phyloP scores from a whole-genome alignment of 805 yeast genomes.

The Ogataea pignaliae region DNA sequence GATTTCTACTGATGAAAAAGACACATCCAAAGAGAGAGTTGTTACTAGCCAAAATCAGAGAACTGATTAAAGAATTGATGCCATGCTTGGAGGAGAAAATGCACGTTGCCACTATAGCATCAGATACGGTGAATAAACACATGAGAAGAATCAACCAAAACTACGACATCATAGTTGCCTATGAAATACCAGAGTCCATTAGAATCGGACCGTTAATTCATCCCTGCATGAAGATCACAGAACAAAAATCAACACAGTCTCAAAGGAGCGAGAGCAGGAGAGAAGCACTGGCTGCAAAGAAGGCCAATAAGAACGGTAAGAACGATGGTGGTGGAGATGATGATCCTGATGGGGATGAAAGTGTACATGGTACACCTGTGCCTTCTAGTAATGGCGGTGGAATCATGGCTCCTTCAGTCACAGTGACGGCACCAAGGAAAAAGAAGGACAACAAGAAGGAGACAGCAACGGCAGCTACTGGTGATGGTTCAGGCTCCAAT shows the following conservation, averaged over 20 bases:
- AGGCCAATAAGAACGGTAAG: conserved; percentile 40
- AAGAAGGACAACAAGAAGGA: conserved; percentile 15
- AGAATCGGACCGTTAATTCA: conserved; percentile 79
- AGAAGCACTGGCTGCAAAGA: conserved; percentile 88
- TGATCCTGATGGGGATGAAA: conserved; percentile 22
- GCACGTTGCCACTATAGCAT: conserved; percentile 92
- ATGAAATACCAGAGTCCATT: conserved; percentile 78
- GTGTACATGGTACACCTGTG: conserved; percentile 16
- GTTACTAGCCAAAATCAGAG: conserved; percentile 37
- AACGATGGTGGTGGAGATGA: conserved; percentile 15
- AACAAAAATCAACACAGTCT: conserved; percentile 62
- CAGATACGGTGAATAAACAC: conserved; percentile 68
- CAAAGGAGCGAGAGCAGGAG: conserved; percentile 82
- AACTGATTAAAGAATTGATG: conserved; percentile 60
- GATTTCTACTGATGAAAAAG: conserved; percentile 38
- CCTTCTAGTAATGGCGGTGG: conserved; percentile 10
- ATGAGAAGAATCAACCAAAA: conserved; percentile 74
- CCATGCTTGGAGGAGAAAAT: conserved; percentile 95
- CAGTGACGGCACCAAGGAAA: conserved; percentile 3
- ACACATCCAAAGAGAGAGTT: conserved; percentile 35
- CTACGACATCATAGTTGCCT: conserved; percentile 64
- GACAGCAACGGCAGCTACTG: conserved; percentile 5
- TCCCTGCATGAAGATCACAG: conserved; percentile 75
- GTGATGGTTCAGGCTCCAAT: not conserved
- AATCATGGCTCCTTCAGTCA: conserved; percentile 3